Percentiles rank a stretch among this genome's conserved stretches.
These are phyloP conservation scores for Geotrichum phurueaensis DNA, from an alignment of 1,139 yeast species.

Conservation along the genomic window DNA sequence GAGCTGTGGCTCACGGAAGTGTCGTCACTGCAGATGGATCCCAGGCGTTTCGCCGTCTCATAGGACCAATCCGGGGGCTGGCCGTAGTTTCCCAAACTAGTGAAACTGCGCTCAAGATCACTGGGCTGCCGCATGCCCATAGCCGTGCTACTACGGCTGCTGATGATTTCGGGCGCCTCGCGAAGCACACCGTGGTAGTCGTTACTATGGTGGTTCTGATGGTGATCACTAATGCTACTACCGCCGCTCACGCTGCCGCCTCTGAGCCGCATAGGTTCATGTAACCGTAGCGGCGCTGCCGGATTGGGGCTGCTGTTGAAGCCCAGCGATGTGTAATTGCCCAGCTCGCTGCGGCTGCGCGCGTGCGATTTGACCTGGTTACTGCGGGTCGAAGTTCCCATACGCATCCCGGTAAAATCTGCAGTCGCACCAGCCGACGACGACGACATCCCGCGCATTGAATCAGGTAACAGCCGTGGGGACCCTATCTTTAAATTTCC, in stretches of 20 bases:
- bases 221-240: not conserved
- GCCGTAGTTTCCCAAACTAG: constrained; percentile 1
- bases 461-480: not conserved
- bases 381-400: not conserved
- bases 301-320: not conserved
- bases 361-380: not conserved
- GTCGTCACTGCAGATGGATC: not conserved
- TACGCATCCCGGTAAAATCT: not conserved
- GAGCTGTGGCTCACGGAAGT: not conserved
- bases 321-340: constrained; percentile 1
- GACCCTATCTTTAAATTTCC: not conserved
- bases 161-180: not conserved
- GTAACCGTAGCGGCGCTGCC: not conserved
- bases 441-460: not conserved
- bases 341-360: constrained; percentile 10
- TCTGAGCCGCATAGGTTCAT: not conserved
- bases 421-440: not conserved
- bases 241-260: not conserved
- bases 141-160: not conserved
- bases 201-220: not conserved
- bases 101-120: not conserved
- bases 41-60: not conserved
- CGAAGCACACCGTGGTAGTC: not conserved
- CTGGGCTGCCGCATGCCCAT: not conserved
- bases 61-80: not conserved